Base-by-base conservation (phyloP, 495 filamentous ascomycete species). In the Tuber calosporum region DNA sequence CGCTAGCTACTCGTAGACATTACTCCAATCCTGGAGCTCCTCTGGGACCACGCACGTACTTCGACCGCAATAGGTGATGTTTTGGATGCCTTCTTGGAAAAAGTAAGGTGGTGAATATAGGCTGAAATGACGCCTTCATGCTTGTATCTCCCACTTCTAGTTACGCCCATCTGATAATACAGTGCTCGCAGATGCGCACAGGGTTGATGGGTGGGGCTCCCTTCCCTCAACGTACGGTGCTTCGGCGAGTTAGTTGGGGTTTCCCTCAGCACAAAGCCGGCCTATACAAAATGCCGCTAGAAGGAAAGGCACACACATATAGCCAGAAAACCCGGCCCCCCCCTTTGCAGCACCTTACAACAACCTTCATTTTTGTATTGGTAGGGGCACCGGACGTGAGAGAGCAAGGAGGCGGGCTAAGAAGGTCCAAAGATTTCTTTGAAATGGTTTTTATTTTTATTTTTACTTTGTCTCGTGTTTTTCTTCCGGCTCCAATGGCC, bases 51-150 rank as follows among this genome's bases (percentile, higher is more conserved):
- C 34, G 53, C 53, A 34, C 15, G 53, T 34, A 17, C 3, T 1
- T 17, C 26, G 13, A 62, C 26, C 53, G 26, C 4, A 34, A 62
- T 62, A 62, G 53, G 53, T 17, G 53, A 62, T 62, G 53, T 62
- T 62, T 62, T 62, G 53, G 53, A 26, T 9, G 53, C 53, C 53
- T 62, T 62, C 53, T 62, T 62, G 13, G 53, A 62, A 62, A 62
- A 62, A 62, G 26, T 62, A 62, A 15, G 53, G 53, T 30, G 2
- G 53, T 34, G 26, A 19, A 15, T 62, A 62, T 34, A 62, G 53
- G 53, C 53, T 62, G 53, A 62, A 62, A 34, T 62, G 26, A 34
- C 2, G 53, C 53, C 9, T 19, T 17, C 53, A 62, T 62, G 53
- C 53, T 62, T 62, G 11, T 62, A 11, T 19, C 30, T 34, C 26